These are phyloP conservation scores for Psilocybe cyanescens DNA, from an alignment of 768 basidiomycete species.

Conservation along the genomic window DNA sequence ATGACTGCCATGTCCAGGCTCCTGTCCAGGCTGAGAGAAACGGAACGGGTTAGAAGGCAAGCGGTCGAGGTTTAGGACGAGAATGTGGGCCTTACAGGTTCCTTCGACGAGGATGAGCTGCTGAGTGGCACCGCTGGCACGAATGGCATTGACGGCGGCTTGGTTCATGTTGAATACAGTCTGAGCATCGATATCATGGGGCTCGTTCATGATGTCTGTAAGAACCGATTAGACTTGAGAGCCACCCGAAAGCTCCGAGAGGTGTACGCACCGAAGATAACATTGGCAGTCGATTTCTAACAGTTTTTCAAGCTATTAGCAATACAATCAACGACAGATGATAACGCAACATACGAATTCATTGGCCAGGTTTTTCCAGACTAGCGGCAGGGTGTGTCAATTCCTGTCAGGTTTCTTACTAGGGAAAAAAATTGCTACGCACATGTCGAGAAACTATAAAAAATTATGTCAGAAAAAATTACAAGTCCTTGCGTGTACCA, in stretches of 20 bases:
- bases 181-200: constrained; percentile 57
- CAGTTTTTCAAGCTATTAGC: background rate
- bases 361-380: constrained; percentile 60
- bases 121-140: constrained; percentile 62
- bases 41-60: constrained; percentile 8
- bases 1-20: constrained; percentile 63
- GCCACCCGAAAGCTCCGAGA: too few species aligned
- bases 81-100: constrained; percentile 31
- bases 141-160: constrained; percentile 69
- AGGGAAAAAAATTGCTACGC: background rate
- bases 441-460: background rate
- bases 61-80: background rate
- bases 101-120: constrained; percentile 53
- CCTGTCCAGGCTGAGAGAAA: constrained; percentile 55
- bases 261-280: constrained; percentile 48
- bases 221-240: background rate
- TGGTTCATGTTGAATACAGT: constrained; percentile 61
- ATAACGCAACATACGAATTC: constrained; percentile 48
- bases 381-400: constrained; percentile 24
- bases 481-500: background rate
- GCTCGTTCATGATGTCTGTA: constrained; percentile 63
- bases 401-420: background rate
- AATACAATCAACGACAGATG: too few species aligned
- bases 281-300: constrained; percentile 50
- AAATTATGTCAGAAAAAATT: too few species aligned